A percentile compares a stretch with the other conserved stretches of the same genome.
phyloP scores from a whole-genome alignment of 495 filamentous ascomycete species.

The Copromyces sp. region DNA sequence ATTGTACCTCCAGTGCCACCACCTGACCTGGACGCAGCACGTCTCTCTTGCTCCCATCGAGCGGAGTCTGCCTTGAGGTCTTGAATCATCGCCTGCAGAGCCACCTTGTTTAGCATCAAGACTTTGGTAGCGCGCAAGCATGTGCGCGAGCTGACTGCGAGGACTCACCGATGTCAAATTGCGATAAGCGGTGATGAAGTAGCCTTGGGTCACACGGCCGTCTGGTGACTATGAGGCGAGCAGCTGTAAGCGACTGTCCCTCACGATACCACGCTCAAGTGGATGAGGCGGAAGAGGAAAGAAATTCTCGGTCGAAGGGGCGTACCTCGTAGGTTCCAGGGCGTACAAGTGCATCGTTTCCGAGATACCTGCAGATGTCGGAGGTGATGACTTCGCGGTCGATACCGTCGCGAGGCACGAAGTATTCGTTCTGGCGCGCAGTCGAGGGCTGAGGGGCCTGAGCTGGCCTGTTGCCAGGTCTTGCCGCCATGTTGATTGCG shows the following conservation, averaged over 20 bases:
- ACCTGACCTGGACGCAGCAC: slow-evolving; percentile 33
- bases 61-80: slow-evolving; percentile 75
- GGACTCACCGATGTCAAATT: slow-evolving; percentile 73
- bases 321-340: slow-evolving; percentile 75
- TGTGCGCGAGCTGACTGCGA: slow-evolving; percentile 9
- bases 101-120: slow-evolving; percentile 4
- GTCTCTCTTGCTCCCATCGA: slow-evolving; percentile 67
- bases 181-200: slow-evolving; percentile 79
- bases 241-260: slow-evolving; percentile 8
- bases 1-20: slow-evolving; percentile 47
- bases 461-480: slow-evolving; percentile 27
- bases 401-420: slow-evolving; percentile 81
- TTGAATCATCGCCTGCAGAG: slow-evolving; percentile 68
- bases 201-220: slow-evolving; percentile 56
- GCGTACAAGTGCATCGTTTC: slow-evolving; percentile 81
- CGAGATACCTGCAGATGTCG: slow-evolving; percentile 89
- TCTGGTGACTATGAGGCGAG: slow-evolving; percentile 27
- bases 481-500: slow-evolving; percentile 20
- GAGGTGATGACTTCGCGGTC: slow-evolving; percentile 88
- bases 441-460: slow-evolving; percentile 31
- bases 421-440: slow-evolving; percentile 70
- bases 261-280: neutral
- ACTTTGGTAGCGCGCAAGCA: neutral
- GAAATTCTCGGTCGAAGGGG: slow-evolving; percentile 3
- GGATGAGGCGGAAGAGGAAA: slow-evolving; percentile 8